Conservation (phyloP, 148 eudicot species). For the Silene latifolia region DNA sequence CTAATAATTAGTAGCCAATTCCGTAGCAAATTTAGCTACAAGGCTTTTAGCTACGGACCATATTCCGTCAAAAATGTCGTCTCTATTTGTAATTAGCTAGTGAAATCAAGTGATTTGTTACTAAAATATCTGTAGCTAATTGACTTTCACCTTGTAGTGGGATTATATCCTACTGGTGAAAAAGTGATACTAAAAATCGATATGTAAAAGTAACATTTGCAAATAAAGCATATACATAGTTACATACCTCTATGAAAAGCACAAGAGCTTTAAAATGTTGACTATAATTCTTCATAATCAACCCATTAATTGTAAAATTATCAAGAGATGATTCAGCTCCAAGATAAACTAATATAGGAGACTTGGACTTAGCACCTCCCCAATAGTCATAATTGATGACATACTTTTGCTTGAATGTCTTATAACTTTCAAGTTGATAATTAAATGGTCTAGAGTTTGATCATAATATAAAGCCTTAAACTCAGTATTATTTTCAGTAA, state of each 20-base stretch:
- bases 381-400: slow-evolving; percentile 19
- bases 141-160: too few relatives aligned
- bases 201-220: neutral
- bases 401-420: slow-evolving; percentile 26
- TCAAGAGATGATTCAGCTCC: slow-evolving; percentile 25
- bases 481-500: neutral
- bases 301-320: neutral
- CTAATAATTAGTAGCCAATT: too few relatives aligned
- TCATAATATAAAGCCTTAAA: slow-evolving; percentile 10
- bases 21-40: too few relatives aligned
- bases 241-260: slow-evolving; percentile 25
- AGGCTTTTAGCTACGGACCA: too few relatives aligned
- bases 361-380: slow-evolving; percentile 25
- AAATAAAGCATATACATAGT: too few relatives aligned
- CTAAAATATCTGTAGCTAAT: too few relatives aligned
- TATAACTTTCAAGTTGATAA: slow-evolving; percentile 27
- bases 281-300: slow-evolving; percentile 23
- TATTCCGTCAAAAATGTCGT: too few relatives aligned
- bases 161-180: too few relatives aligned
- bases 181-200: too few relatives aligned
- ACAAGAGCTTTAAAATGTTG: slow-evolving; percentile 22
- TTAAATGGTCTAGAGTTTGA: slow-evolving; percentile 32
- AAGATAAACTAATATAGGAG: slow-evolving; percentile 25
- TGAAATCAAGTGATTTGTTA: too few relatives aligned
- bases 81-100: too few relatives aligned